Base-by-base conservation (phyloP, 1,139 yeast genomes). In the Saccharomyces hybrid region DNA sequence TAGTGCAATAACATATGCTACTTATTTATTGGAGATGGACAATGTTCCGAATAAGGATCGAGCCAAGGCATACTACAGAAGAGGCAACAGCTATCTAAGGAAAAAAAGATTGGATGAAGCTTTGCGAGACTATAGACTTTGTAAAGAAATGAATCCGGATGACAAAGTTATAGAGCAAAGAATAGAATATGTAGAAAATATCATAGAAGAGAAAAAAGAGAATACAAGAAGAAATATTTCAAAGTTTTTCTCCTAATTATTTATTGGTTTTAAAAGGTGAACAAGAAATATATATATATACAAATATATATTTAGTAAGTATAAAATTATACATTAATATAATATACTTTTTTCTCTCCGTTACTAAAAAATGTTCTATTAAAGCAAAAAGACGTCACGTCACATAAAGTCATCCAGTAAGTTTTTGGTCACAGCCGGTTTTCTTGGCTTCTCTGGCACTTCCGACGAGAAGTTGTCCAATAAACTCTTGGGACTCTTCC, bases 61-160 rank as follows among this genome's bases (percentile, higher is more conserved):
- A 57, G 85, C 88, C 1, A 86, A 86, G 66, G 83, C 84, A 0
- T 73, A 75, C 55, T 86, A 76, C 65, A 76, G 95, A 68, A 75
- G 76, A 56, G 91, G 88, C 0, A 71, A 75, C 51, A 78, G 85
- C 1, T 70, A 74, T 42, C 57, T 69, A 1, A 74, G 73, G 4
- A 63, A 76, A 56, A 78, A 74, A 28, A 77, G 79, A 59, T 75
- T 72, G 52, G 76, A 78, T n/a, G 74, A 72, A 20, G 85, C 90
- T 0, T 59, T 79, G 0, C 66, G 64, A 13, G 79, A 78, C 48
- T 74, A 83, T 51, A 64, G 71, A 47, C 58, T 63, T 14, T 88
- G 90, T 5, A 60, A 64, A 11, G 66, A 70, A 3, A 60, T 76
- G 32, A 75, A 76, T 47, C 81, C 84, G 1, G 65, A 70, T 1